Percentiles rank a stretch among this genome's conserved stretches.
Conservation (phyloP, 176 grass and related monocot genomes). For the Triticum urartu region DNA sequence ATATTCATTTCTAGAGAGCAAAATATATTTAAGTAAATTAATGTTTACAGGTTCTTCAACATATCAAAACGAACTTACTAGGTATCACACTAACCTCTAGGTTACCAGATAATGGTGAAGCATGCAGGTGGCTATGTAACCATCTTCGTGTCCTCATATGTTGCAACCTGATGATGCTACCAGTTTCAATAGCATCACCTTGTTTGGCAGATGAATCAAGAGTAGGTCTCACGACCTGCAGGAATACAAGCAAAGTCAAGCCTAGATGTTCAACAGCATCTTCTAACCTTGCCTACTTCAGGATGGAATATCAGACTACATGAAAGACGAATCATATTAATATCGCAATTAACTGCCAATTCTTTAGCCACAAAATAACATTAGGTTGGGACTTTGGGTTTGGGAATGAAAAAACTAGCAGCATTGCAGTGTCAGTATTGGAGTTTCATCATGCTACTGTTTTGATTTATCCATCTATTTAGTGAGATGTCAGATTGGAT, state of each 20-base stretch:
- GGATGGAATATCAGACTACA: background rate
- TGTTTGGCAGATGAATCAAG: slow-evolving; percentile 62
- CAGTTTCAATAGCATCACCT: slow-evolving; percentile 59
- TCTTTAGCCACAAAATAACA: background rate
- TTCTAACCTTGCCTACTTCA: background rate
- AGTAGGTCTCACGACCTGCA: slow-evolving; percentile 51
- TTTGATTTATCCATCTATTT: background rate
- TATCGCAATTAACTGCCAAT: background rate
- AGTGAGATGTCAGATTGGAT: background rate
- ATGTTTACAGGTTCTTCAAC: background rate
- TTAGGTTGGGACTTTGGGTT: background rate
- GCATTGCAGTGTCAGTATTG: background rate
- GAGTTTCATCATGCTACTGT: background rate
- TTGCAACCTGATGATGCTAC: slow-evolving; percentile 59
- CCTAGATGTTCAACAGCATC: background rate
- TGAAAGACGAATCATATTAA: slow-evolving; percentile 1
- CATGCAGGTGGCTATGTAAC: slow-evolving; percentile 75
- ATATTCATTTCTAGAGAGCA: background rate
- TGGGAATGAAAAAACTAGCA: background rate
- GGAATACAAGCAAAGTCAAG: slow-evolving; percentile 1
- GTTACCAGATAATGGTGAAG: slow-evolving; percentile 78
- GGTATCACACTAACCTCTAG: slow-evolving; percentile 56
- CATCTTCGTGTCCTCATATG: slow-evolving; percentile 71
- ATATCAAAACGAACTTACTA: background rate
- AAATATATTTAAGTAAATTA: background rate